Evolutionary conservation across 2,329 filamentous ascomycete genomes (phyloP).

Genomic region (Didymellaceae sp.): DNA sequence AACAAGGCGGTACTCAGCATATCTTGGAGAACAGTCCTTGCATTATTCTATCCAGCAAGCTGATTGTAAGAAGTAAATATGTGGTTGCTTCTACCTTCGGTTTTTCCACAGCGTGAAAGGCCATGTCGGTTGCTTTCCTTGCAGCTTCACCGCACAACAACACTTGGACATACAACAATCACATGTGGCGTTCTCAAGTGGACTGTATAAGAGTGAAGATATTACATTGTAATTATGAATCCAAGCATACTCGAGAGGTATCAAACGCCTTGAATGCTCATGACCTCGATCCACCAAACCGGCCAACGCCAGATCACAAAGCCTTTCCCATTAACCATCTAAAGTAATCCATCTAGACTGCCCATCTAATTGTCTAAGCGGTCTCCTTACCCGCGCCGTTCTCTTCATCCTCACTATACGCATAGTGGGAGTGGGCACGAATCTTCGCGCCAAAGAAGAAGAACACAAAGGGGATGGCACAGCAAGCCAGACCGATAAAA

Average conservation of each 20-base stretch:
- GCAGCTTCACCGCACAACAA: too few relatives aligned
- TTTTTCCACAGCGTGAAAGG: too few relatives aligned
- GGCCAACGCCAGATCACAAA: not conserved
- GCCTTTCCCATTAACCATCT: not conserved
- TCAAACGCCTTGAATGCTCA: conserved; percentile 4
- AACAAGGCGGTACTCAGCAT: too few relatives aligned
- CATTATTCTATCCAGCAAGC: too few relatives aligned
- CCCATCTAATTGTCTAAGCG: conserved; percentile 10
- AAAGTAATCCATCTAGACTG: not conserved
- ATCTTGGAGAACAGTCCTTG: too few relatives aligned
- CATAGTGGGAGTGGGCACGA: conserved; percentile 72
- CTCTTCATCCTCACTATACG: conserved; percentile 67
- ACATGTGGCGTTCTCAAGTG: too few relatives aligned
- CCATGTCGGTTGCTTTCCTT: too few relatives aligned
- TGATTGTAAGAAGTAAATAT: too few relatives aligned
- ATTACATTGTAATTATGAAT: not conserved
- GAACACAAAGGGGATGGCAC: conserved; percentile 82
- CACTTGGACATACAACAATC: too few relatives aligned
- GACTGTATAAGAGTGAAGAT: too few relatives aligned
- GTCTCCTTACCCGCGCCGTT: conserved; percentile 35
- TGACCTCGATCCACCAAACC: not conserved
- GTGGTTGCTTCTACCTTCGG: too few relatives aligned
- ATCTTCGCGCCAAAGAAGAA: conserved; percentile 78
- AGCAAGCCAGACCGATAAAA: conserved; percentile 78
- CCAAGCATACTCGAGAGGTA: conserved; percentile 1